Conservation (phyloP, 768 basidiomycete species). For the Termitomyces sp. region DNA sequence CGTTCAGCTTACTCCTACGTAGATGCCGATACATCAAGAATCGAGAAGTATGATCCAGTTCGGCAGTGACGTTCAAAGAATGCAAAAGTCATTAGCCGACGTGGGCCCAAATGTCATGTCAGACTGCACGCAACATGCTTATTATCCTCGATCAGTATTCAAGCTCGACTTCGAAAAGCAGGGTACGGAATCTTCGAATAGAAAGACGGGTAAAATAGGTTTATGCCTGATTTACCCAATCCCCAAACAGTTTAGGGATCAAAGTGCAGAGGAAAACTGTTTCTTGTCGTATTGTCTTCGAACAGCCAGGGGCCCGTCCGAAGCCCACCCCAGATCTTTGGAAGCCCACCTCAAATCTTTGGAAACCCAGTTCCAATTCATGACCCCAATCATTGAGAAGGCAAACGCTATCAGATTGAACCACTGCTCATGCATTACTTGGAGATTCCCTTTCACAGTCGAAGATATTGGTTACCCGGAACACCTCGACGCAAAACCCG, state of each 20-base stretch:
- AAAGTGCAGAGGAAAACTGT: no score
- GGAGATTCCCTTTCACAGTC: no score
- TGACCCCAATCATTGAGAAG: background rate
- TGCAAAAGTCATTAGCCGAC: background rate
- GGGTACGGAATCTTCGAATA: background rate
- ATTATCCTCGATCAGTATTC: background rate
- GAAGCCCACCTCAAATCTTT: background rate
- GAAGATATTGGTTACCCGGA: no score
- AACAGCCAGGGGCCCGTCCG: background rate
- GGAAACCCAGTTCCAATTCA: background rate
- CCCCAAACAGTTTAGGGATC: background rate
- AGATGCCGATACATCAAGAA: no score
- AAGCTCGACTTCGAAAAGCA: background rate
- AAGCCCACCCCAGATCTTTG: background rate
- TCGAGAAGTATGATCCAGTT: background rate
- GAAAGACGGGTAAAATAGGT: background rate
- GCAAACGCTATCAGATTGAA: background rate
- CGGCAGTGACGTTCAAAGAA: background rate
- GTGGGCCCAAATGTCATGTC: background rate
- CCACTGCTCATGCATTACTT: background rate
- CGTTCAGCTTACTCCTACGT: background rate
- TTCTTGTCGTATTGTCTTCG: no score
- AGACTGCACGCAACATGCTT: background rate
- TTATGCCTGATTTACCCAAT: no score
- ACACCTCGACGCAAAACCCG: background rate